Evolutionary conservation across 2,329 filamentous ascomycete species (phyloP).

Genomic region (Chrysoporthe cubensis): DNA sequence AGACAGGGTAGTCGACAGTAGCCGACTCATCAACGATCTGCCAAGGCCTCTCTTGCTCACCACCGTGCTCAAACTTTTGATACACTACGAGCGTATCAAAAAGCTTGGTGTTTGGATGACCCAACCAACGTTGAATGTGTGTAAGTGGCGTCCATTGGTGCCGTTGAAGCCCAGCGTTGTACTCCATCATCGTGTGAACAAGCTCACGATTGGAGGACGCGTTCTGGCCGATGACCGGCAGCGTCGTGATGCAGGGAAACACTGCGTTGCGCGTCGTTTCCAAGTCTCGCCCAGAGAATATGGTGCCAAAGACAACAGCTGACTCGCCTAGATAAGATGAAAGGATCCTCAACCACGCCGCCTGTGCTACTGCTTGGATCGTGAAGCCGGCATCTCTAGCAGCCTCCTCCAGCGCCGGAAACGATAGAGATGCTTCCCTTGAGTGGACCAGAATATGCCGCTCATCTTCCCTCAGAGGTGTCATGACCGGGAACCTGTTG

Average conservation of each 20-base stretch:
- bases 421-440: constrained; percentile 43
- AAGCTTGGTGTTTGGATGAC: constrained; percentile 64
- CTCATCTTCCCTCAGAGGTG: constrained; percentile 57
- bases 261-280: constrained; percentile 61
- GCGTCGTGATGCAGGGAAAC: constrained; percentile 81
- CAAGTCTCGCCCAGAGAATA: constrained; percentile 74
- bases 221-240: constrained; percentile 71
- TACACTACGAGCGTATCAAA: constrained; percentile 89
- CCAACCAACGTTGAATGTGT: constrained; percentile 74
- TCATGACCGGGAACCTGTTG: constrained; percentile 77
- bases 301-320: constrained; percentile 76
- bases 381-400: constrained; percentile 68
- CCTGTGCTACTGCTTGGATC: constrained; percentile 75
- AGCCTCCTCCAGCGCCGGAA: constrained; percentile 54
- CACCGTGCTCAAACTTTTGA: constrained; percentile 59
- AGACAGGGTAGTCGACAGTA: constrained; percentile 76
- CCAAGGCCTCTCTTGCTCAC: constrained; percentile 52
- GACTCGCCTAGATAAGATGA: constrained; percentile 76
- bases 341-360: constrained; percentile 76
- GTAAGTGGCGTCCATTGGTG: constrained; percentile 74
- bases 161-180: constrained; percentile 66
- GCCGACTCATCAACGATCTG: constrained; percentile 66
- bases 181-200: constrained; percentile 65
- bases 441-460: constrained; percentile 41
- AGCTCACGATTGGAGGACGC: constrained; percentile 58